Percentiles rank a stretch among this genome's conserved stretches.
Conservation (phyloP, 768 basidiomycete genomes). For the Termitomyces sp. region DNA sequence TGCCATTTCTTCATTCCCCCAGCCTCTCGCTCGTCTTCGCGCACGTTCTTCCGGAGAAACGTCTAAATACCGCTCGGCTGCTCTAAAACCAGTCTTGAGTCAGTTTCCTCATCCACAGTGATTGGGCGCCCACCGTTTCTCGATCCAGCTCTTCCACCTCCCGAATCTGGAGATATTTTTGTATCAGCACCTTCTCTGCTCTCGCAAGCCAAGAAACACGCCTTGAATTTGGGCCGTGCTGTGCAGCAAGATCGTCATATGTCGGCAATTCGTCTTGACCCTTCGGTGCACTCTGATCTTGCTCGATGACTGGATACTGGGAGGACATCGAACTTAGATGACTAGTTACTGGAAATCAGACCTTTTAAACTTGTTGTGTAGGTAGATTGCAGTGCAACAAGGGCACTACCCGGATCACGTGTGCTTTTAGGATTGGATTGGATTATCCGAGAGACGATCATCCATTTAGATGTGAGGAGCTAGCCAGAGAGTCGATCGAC, state of each 20-base stretch:
- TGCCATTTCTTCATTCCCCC: conserved; percentile 47
- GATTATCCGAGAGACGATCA: too few species aligned
- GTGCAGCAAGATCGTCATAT: conserved; percentile 73
- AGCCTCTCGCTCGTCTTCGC: conserved; percentile 60
- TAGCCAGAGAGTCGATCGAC: too few species aligned
- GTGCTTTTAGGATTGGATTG: neutral
- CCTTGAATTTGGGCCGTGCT: conserved; percentile 83
- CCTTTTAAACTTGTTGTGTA: neutral
- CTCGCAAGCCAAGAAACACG: conserved; percentile 13
- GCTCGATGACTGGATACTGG: conserved; percentile 29
- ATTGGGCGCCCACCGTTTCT: conserved; percentile 61
- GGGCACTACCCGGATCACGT: neutral
- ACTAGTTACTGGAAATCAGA: neutral
- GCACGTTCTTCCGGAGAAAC: conserved; percentile 51
- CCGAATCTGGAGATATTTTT: conserved; percentile 53
- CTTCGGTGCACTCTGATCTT: conserved; percentile 28
- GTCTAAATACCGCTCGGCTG: conserved; percentile 77
- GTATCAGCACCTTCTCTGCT: conserved; percentile 4
- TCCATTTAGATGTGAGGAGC: too few species aligned
- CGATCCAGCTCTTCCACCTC: conserved; percentile 83
- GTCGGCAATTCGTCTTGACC: conserved; percentile 61
- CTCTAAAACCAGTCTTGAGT: conserved; percentile 35
- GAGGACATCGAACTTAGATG: conserved; percentile 15
- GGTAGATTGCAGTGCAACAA: conserved; percentile 3
- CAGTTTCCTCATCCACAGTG: neutral